A percentile compares a stretch with the other conserved stretches of the same genome.
These are phyloP conservation scores for Phaeotremella skinneri DNA, from an alignment of 768 basidiomycete genomes.

Conservation along the genomic window DNA sequence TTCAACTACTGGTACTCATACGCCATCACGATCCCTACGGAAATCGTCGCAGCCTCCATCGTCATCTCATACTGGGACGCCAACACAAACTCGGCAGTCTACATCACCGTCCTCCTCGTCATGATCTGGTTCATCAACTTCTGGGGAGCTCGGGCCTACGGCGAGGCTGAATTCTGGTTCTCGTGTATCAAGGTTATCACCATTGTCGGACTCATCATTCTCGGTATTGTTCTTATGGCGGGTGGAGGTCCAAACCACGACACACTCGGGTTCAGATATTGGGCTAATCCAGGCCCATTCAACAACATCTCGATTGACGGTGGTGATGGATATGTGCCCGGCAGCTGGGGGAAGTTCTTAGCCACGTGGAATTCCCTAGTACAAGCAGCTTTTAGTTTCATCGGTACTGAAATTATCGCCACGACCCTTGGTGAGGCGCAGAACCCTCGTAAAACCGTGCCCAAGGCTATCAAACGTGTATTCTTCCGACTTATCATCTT, in stretches of 20 bases:
- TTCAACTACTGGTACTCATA: slow-evolving; percentile 50
- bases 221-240: slow-evolving; percentile 48
- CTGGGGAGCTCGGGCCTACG: slow-evolving; percentile 54
- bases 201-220: slow-evolving; percentile 52
- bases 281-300: slow-evolving; percentile 50
- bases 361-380: slow-evolving; percentile 50
- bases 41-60: slow-evolving; percentile 42
- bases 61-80: slow-evolving; percentile 49
- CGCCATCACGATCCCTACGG: slow-evolving; percentile 49
- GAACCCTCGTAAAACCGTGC: slow-evolving; percentile 49
- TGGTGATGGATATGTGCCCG: slow-evolving; percentile 31
- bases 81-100: slow-evolving; percentile 44
- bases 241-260: slow-evolving; percentile 49
- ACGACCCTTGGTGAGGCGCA: slow-evolving; percentile 41
- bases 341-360: slow-evolving; percentile 43
- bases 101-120: slow-evolving; percentile 52
- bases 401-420: slow-evolving; percentile 48
- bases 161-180: slow-evolving; percentile 61
- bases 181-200: slow-evolving; percentile 57
- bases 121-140: slow-evolving; percentile 52
- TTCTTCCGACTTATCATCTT: slow-evolving; percentile 50
- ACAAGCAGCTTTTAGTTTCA: slow-evolving; percentile 48
- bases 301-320: slow-evolving; percentile 33
- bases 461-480: slow-evolving; percentile 48
- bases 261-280: slow-evolving; percentile 50